Conservation (phyloP, 1,284 basidiomycete species). For the Pyrrhoderma lamaoense region DNA sequence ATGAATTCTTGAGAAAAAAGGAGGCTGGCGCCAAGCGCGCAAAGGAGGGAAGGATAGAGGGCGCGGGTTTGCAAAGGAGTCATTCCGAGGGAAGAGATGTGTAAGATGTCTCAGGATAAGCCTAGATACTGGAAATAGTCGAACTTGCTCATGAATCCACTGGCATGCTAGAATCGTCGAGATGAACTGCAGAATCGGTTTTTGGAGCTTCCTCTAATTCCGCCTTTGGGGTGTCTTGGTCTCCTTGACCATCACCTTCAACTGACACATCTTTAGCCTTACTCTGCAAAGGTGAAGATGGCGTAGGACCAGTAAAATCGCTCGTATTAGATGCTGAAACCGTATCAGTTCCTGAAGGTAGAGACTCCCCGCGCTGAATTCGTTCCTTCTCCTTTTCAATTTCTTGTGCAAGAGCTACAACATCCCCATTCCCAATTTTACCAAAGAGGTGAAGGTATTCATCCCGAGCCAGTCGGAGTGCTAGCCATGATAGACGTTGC, state of each 20-base stretch:
- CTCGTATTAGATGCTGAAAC: background rate
- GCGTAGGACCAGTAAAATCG: background rate
- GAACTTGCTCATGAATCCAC: conserved; percentile 3
- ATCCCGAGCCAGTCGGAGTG: conserved; percentile 67
- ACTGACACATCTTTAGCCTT: background rate
- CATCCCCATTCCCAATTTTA: conserved; percentile 74
- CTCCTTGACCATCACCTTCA: background rate
- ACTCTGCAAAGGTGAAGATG: background rate
- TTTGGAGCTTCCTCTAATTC: conserved; percentile 1
- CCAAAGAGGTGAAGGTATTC: conserved; percentile 62
- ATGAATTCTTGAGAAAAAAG: too few species aligned
- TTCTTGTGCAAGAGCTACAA: conserved; percentile 54
- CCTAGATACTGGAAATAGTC: too few species aligned
- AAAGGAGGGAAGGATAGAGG: too few species aligned
- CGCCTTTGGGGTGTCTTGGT: background rate
- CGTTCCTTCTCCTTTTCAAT: conserved; percentile 55
- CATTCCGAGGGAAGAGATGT: background rate
- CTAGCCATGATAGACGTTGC: conserved; percentile 68
- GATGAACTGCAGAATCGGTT: background rate
- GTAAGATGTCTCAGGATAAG: background rate
- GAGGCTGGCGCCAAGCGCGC: too few species aligned
- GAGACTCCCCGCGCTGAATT: conserved; percentile 24
- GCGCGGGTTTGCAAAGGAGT: too few species aligned
- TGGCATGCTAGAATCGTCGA: background rate
- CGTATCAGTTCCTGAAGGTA: conserved; percentile 5